Evolutionary conservation across 2,329 filamentous ascomycete genomes (phyloP), one percentile per base, ranked within the genome.

Genomic region (Didymosphaeria variabile): DNA sequence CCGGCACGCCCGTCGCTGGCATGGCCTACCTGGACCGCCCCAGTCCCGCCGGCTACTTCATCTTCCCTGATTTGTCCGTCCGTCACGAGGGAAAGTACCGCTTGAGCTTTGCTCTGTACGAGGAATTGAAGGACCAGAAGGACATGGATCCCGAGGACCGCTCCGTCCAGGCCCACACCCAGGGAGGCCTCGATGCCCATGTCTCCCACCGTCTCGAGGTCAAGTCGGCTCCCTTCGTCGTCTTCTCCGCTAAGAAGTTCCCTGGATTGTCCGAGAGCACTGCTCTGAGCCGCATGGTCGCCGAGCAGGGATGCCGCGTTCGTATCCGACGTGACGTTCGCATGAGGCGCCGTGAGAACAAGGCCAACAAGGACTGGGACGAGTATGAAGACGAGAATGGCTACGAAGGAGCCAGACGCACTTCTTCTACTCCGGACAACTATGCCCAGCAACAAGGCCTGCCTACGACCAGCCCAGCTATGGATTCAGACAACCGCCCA

Each of bases 181-280:
- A 67, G 36, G 59, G 78, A 23, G 79, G 77, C 52, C 67, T 76
- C 51, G 77, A 79, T 49, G 77, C 81, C 17, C 90, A 86, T 60
- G 91, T 97, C 65, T 90, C 93, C 73, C 94, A 93, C 81, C 87
- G 94, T 57, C 87, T 97, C 81, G 93, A 97, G 78, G 91, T 97
- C 71, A 93, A 94, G 83, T 97, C 95, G 0, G 81, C 86, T 13
- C 88, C 92, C 0, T 98, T 99, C 78, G 89, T 88, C 52, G 95
- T 98, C 45, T 98, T 87, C 82, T 97, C 94, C 71, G 95, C 95
- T 55, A 99, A 98, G 88, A 98, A 97, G 82, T 99, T 99, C 81
- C 95, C 95, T 17, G 95, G 94, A 19, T 83, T 98, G 61, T 90
- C 91, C 47, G 92, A 95, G 78, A 97, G 93, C 81, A 99, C 95